These are phyloP conservation scores for Aurinia saxatilis DNA, from an alignment of 345 rosid species.

Conservation along the genomic window DNA sequence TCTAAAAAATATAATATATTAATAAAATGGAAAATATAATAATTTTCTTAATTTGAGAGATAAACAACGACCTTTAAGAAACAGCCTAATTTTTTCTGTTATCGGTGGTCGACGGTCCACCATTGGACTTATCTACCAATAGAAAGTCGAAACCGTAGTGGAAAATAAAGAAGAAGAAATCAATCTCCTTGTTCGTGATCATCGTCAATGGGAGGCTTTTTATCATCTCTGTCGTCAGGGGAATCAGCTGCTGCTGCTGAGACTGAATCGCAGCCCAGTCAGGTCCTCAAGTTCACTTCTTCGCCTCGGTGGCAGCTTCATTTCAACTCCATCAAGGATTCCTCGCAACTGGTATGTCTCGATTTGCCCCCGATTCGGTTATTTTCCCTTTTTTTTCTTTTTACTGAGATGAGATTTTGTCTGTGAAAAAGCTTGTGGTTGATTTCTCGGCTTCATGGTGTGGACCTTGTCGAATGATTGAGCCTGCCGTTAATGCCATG, in stretches of 20 bases:
- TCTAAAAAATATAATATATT: too few relatives aligned
- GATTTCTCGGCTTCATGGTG: slow-evolving; percentile 90
- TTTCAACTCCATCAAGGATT: slow-evolving; percentile 53
- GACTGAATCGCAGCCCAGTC: slow-evolving; percentile 27
- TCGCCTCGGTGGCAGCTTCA: slow-evolving; percentile 67
- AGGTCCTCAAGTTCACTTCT: slow-evolving; percentile 52
- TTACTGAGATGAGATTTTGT: neutral
- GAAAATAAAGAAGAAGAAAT: too few relatives aligned
- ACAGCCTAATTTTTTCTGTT: too few relatives aligned
- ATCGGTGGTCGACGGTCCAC: too few relatives aligned
- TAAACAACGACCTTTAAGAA: too few relatives aligned
- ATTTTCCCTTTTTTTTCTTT: neutral
- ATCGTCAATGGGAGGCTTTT: slow-evolving; percentile 36
- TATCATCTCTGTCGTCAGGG: slow-evolving; percentile 22
- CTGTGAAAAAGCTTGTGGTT: slow-evolving; percentile 44
- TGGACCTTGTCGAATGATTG: slow-evolving; percentile 73
- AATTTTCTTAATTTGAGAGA: too few relatives aligned
- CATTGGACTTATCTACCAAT: too few relatives aligned
- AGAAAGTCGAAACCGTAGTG: too few relatives aligned
- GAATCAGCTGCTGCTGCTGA: neutral
- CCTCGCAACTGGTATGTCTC: slow-evolving; percentile 45
- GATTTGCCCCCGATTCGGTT: neutral
- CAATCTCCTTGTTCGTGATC: too few relatives aligned
- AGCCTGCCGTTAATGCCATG: slow-evolving; percentile 45
- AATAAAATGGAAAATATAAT: too few relatives aligned